Evolutionary conservation across 2,329 filamentous ascomycete genomes (phyloP).

Genomic region (Aureobasidium mangrovei): DNA sequence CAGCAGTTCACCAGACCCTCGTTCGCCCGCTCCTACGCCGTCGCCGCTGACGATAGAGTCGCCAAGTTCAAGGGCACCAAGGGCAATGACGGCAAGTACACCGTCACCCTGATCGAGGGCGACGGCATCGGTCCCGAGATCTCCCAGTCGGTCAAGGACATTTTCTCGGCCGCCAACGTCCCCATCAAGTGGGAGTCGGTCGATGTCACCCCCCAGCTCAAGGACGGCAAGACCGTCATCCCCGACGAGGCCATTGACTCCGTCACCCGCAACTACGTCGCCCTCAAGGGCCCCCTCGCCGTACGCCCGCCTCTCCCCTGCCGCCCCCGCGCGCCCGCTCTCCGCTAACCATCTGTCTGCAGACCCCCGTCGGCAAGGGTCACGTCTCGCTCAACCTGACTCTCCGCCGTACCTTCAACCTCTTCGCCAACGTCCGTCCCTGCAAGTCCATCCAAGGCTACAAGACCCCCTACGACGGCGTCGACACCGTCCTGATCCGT

Average conservation of each 20-base stretch:
- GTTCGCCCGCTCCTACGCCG: constrained; percentile 26
- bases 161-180: constrained; percentile 89
- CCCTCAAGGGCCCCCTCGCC: constrained; percentile 94
- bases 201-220: constrained; percentile 87
- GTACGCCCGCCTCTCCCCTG: constrained; percentile 43
- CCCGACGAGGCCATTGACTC: constrained; percentile 87
- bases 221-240: constrained; percentile 93
- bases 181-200: constrained; percentile 96
- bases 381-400: constrained; percentile 99
- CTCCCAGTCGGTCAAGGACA: constrained; percentile 95
- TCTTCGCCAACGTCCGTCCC: constrained; percentile 97
- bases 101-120: constrained; percentile 95
- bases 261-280: constrained; percentile 91
- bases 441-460: constrained; percentile 94
- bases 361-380: constrained; percentile 96
- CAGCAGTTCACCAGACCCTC: constrained; percentile 34
- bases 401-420: constrained; percentile 97
- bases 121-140: constrained; percentile 99
- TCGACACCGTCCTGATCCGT: constrained; percentile 94
- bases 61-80: constrained; percentile 92
- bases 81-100: constrained; percentile 85
- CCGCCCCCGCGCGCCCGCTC: background rate
- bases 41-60: constrained; percentile 58
- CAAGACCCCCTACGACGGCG: constrained; percentile 97
- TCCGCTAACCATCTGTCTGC: constrained; percentile 19